Percentiles rank a stretch among this genome's conserved stretches.
Evolutionary conservation across 495 filamentous ascomycete genomes (phyloP).

Genomic region (Hypomontagnella monticulosa): DNA sequence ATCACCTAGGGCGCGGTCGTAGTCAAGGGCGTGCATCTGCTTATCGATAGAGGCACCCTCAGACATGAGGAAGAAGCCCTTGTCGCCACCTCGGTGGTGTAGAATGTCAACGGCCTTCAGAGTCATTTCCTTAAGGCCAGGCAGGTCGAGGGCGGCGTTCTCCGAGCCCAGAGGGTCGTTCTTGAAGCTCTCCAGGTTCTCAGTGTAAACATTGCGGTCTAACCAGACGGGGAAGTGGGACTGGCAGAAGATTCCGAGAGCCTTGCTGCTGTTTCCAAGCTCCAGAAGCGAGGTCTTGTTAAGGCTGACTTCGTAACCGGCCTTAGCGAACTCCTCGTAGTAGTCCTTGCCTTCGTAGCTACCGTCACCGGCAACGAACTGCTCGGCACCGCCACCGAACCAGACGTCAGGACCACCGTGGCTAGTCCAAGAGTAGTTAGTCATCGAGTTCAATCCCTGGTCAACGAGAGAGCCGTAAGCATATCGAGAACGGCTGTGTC

Average conservation of each 20-base stretch:
- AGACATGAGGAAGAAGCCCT: slow-evolving; percentile 80
- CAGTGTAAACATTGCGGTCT: slow-evolving; percentile 74
- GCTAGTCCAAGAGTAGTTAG: slow-evolving; percentile 74
- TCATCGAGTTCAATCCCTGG: slow-evolving; percentile 64
- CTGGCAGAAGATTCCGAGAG: slow-evolving; percentile 74
- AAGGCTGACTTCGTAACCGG: slow-evolving; percentile 69
- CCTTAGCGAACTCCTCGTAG: slow-evolving; percentile 71
- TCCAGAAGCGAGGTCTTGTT: slow-evolving; percentile 71
- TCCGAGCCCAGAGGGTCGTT: slow-evolving; percentile 70
- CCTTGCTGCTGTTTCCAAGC: slow-evolving; percentile 61
- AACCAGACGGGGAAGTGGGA: slow-evolving; percentile 76
- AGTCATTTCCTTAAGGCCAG: slow-evolving; percentile 83
- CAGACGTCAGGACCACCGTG: slow-evolving; percentile 74
- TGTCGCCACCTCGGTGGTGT: slow-evolving; percentile 64
- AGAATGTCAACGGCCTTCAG: slow-evolving; percentile 79
- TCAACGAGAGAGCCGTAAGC: slow-evolving; percentile 72
- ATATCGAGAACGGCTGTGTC: slow-evolving; percentile 70
- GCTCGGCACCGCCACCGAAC: slow-evolving; percentile 77
- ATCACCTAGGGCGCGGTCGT: slow-evolving; percentile 78
- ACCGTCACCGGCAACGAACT: slow-evolving; percentile 67
- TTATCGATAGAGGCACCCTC: slow-evolving; percentile 83
- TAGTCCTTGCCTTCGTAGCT: slow-evolving; percentile 70
- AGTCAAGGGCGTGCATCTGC: slow-evolving; percentile 80
- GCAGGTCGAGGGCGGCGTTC: slow-evolving; percentile 69
- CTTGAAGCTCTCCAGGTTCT: slow-evolving; percentile 65